Percentiles rank a stretch among this genome's conserved stretches.
These are phyloP conservation scores for Aspergillus sergii DNA, from an alignment of 2,329 filamentous ascomycete species.

Conservation along the genomic window DNA sequence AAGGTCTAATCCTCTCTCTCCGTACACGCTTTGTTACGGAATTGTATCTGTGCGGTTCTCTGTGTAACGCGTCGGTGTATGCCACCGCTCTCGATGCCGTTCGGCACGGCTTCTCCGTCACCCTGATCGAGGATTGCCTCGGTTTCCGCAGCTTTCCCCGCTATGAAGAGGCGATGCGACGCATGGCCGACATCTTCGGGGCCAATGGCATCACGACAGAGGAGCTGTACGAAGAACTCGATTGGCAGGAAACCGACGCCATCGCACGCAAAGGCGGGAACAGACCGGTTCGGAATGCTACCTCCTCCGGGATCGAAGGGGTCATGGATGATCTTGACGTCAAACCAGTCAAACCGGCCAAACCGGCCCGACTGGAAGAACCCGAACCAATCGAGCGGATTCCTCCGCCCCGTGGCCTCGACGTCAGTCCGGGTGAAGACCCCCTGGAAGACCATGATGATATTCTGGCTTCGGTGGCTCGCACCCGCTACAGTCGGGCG, in stretches of 20 bases:
- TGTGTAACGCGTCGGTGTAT: constrained; percentile 86
- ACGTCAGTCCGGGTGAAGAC: constrained; percentile 16
- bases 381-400: constrained; percentile 10
- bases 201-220: constrained; percentile 65
- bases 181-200: constrained; percentile 74
- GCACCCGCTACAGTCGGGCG: constrained; percentile 23
- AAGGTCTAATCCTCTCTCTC: constrained; percentile 72
- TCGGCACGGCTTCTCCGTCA: constrained; percentile 83
- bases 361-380: constrained; percentile 11
- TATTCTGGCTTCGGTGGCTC: constrained; percentile 22
- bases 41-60: constrained; percentile 82
- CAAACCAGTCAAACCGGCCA: constrained; percentile 15
- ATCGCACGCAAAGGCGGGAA: constrained; percentile 30
- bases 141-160: constrained; percentile 73
- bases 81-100: constrained; percentile 91
- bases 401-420: constrained; percentile 13
- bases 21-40: constrained; percentile 88
- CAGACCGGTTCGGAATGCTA: constrained; percentile 19
- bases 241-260: constrained; percentile 45
- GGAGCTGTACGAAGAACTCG: constrained; percentile 58
- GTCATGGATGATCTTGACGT: constrained; percentile 40
- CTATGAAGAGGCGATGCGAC: constrained; percentile 70
- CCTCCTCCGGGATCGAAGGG: constrained; percentile 36
- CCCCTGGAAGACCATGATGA: constrained; percentile 21
- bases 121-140: constrained; percentile 83